Conservation (phyloP, 2,329 filamentous ascomycete species). For the Aspergillus latus region DNA sequence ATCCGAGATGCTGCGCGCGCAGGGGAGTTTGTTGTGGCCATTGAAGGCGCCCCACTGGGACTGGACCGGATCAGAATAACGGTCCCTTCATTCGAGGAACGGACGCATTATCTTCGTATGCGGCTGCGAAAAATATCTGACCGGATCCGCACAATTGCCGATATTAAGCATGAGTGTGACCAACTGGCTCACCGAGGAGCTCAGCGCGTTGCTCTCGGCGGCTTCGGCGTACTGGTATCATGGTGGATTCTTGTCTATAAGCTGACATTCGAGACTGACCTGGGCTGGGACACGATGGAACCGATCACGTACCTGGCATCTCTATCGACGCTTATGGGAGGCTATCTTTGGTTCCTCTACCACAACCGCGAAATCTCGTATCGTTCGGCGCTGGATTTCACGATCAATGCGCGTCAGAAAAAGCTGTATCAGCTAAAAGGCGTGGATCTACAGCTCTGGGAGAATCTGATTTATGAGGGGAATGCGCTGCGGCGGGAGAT, state of each 20-base stretch:
- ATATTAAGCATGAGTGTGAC: constrained; percentile 81
- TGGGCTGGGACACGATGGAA: constrained; percentile 89
- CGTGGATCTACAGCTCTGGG: constrained; percentile 76
- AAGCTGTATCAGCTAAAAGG: constrained; percentile 73
- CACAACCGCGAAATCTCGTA: constrained; percentile 89
- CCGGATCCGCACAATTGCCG: constrained; percentile 67
- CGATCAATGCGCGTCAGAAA: constrained; percentile 73
- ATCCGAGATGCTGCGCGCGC: constrained; percentile 84
- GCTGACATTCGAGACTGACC: constrained; percentile 66
- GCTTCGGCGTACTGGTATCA: constrained; percentile 68
- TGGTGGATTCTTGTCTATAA: constrained; percentile 84
- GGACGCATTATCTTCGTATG: constrained; percentile 82
- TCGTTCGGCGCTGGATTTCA: constrained; percentile 81
- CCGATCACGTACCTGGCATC: constrained; percentile 86
- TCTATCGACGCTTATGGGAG: constrained; percentile 80
- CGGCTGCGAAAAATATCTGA: constrained; percentile 69
- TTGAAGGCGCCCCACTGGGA: constrained; percentile 68
- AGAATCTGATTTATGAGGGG: constrained; percentile 73
- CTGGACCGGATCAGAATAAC: constrained; percentile 68
- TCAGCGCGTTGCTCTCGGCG: constrained; percentile 75
- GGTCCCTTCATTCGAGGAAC: constrained; percentile 83
- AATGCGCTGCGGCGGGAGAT: constrained; percentile 77
- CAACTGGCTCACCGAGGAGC: constrained; percentile 71
- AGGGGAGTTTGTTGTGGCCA: constrained; percentile 78
- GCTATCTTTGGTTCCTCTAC: constrained; percentile 91